A percentile compares a stretch with the other conserved stretches of the same genome.
Evolutionary conservation across 1,139 yeast genomes (phyloP).

Genomic region (Suhomyces terraborum): DNA sequence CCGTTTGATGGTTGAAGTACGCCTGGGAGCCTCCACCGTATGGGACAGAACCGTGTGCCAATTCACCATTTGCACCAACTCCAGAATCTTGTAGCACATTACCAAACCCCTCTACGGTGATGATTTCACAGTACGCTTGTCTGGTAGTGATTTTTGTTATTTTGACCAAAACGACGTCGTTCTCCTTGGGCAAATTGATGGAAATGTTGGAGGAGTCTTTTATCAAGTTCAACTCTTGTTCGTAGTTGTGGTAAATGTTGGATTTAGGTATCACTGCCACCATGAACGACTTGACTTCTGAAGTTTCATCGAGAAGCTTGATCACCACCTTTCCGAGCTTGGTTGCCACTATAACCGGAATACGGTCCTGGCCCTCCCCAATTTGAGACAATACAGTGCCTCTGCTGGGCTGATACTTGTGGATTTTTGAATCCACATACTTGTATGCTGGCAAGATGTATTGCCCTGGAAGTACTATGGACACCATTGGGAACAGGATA

Average conservation of each 20-base stretch:
- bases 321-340: conserved; percentile 60
- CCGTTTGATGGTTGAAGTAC: conserved; percentile 40
- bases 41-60: conserved; percentile 38
- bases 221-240: conserved; percentile 23
- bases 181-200: conserved; percentile 75
- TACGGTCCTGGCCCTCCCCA: conserved; percentile 23
- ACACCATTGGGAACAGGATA: conserved; percentile 6
- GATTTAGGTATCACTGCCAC: conserved; percentile 36
- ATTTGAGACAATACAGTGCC: conserved; percentile 42
- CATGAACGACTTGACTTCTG: conserved; percentile 26
- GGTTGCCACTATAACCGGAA: conserved; percentile 65
- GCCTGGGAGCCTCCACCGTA: conserved; percentile 59
- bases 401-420: conserved; percentile 36
- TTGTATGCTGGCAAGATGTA: conserved; percentile 42
- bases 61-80: conserved; percentile 60
- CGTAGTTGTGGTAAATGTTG: conserved; percentile 36
- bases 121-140: conserved; percentile 81
- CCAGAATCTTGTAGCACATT: conserved; percentile 65
- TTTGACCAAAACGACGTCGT: conserved; percentile 77
- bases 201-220: conserved; percentile 27
- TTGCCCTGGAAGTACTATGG: conserved; percentile 76
- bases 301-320: conserved; percentile 22
- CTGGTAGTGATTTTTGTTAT: conserved; percentile 66
- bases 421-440: conserved; percentile 25
- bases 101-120: conserved; percentile 73